Conservation (phyloP, 2,329 filamentous ascomycete genomes). For the Nigrograna mackinnonii region DNA sequence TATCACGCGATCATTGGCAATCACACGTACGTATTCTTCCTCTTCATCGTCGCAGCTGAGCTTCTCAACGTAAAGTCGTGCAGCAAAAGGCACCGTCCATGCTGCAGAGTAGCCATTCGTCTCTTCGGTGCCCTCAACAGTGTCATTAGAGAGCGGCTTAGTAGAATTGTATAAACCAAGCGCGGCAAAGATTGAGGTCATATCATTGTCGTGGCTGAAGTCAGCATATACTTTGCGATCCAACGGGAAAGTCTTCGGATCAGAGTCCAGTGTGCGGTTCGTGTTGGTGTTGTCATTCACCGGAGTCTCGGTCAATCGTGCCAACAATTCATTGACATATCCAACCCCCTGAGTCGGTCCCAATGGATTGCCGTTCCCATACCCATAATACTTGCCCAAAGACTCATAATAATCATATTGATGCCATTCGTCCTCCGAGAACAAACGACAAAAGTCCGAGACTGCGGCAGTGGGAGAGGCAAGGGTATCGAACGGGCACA, state of each 20-base stretch:
- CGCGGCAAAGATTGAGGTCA: constrained; percentile 75
- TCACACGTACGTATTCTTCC: constrained; percentile 75
- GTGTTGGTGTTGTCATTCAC: constrained; percentile 75
- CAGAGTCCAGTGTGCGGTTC: constrained; percentile 75
- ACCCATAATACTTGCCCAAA: constrained; percentile 84
- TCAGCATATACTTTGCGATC: constrained; percentile 74
- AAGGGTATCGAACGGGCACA: constrained; percentile 86
- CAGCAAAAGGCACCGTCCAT: constrained; percentile 82
- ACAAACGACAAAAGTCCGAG: constrained; percentile 77
- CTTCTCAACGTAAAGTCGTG: constrained; percentile 85
- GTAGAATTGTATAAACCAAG: constrained; percentile 77
- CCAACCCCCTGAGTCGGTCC: constrained; percentile 86
- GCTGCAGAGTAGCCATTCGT: constrained; percentile 72
- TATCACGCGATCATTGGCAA: constrained; percentile 84
- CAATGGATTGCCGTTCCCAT: constrained; percentile 74
- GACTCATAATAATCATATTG: constrained; percentile 81
- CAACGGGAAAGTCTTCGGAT: constrained; percentile 73
- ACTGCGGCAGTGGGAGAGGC: constrained; percentile 54
- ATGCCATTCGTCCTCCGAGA: constrained; percentile 73
- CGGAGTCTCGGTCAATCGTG: constrained; percentile 70
- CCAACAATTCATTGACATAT: constrained; percentile 84
- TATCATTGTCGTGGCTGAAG: constrained; percentile 90
- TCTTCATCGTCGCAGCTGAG: constrained; percentile 65
- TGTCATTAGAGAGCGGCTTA: constrained; percentile 48
- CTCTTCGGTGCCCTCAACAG: constrained; percentile 53